Evolutionary conservation across 345 rosid genomes (phyloP), one percentile per base, ranked within the genome.

Genomic region (Kernera saxatilis): DNA sequence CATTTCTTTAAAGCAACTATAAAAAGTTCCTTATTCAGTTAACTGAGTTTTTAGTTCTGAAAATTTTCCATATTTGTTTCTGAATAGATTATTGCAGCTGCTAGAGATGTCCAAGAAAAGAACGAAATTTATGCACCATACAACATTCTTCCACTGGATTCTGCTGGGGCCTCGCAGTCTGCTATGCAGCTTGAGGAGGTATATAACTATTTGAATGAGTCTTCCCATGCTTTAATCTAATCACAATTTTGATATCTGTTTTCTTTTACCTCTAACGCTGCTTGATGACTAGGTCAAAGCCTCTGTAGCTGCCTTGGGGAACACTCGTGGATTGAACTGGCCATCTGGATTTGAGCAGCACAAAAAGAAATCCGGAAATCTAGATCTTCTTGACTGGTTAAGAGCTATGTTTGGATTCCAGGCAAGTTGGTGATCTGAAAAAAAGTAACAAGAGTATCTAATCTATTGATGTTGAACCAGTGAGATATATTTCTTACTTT

Each of bases 391-490:
- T 30, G 99, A 94, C 76, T 94, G 99, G 98, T 80, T 94, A 77
- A 84, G 93, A 70, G 96, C 97, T 36, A 88, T 91, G 96, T 94
- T 89, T 70, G 98, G 99, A 49, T 94, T 94, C 82, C 99, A 94
- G 96, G 99, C 72, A 87, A 53, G 88, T 63, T 48, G 50, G 46
- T 70, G 46, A 33, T 67, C 44, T 40, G 17, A 40, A 48, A 57
- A 57, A 43, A 21, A 70, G 14, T 41, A 37, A 67, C 50, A 33
- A 48, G 23, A 46, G 4, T 29, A 61, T 36, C 26, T 51, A 21
- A 23, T 60, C 53, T 51, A 48, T 14, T 21, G 21, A 59, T 41
- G 55, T 36, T 54, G 41, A 64, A 62, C 57, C 43, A 37, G 22
- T 29, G 53, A 64, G 44, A 73, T 40, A 43, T 67, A 52, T 52